Evolutionary conservation across 805 yeast genomes (phyloP).

Genomic region (Teunomyces aglyptinius): DNA sequence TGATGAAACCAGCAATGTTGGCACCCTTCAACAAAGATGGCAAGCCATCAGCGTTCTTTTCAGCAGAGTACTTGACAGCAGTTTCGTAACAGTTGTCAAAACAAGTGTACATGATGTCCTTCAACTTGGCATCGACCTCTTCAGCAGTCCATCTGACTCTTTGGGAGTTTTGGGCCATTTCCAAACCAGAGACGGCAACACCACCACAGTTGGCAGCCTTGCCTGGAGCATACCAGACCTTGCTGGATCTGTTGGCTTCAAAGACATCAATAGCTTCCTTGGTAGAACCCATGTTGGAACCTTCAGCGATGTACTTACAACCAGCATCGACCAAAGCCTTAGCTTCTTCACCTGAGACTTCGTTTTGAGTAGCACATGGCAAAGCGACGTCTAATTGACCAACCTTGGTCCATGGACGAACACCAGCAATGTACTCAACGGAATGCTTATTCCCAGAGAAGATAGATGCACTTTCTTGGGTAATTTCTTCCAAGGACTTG

Average conservation of each 20-base stretch:
- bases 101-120: constrained; percentile 89
- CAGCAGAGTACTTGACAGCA: constrained; percentile 76
- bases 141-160: constrained; percentile 88
- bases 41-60: constrained; percentile 54
- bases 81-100: constrained; percentile 91
- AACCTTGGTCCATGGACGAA: constrained; percentile 93
- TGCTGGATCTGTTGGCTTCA: constrained; percentile 70
- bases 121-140: constrained; percentile 88
- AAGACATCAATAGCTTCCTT: constrained; percentile 94
- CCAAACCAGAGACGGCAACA: constrained; percentile 97
- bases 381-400: constrained; percentile 93
- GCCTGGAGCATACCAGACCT: constrained; percentile 98
- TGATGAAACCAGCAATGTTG: constrained; percentile 97
- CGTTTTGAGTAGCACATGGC: constrained; percentile 98
- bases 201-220: constrained; percentile 99
- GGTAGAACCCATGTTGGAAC: constrained; percentile 99
- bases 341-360: constrained; percentile 96
- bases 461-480: constrained; percentile 49
- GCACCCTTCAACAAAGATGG: constrained; percentile 99
- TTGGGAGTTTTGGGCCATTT: constrained; percentile 99
- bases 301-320: constrained; percentile 92
- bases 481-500: constrained; percentile 69
- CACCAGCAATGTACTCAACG: constrained; percentile 85
- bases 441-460: constrained; percentile 48
- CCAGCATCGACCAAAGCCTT: constrained; percentile 91